Base-by-base conservation (phyloP, 2,329 filamentous ascomycete species). In the Juglanconis sp. region DNA sequence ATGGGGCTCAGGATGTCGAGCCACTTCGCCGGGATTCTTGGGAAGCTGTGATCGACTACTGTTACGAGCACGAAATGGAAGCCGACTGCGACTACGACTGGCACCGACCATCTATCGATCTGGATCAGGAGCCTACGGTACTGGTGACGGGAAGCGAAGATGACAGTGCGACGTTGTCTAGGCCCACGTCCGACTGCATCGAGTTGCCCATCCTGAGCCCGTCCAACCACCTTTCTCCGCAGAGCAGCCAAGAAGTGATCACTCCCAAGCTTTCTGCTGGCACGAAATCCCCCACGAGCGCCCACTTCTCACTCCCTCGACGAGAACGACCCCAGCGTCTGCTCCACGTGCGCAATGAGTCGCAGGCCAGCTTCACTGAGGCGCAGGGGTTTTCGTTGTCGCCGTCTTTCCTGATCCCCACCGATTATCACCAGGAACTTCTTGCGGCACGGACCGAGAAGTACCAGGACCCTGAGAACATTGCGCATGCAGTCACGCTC, bases 11-110 rank as follows among this genome's bases (percentile, higher is more conserved):
- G 3, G 65, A 57, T 13, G 67, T 67, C n/a, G 72, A 76, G 3
- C 57, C 63, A 3, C 63, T 73, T n/a, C 66, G 70, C 30, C 72
- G 73, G 7, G 79, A 81, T 65, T 86, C 76, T 65, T 89, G 87
- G 87, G 87, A 89, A 67, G 85, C 87, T 56, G 85, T 85, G 63
- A 88, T 89, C 63, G 87, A 89, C 68, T 89, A 88, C 71, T 88
- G 84, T 68, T 89, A 89, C 67, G 86, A 88, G 65, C 84, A 89
- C 66, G 86, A 86, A 65, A 85, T 81, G 11, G 87, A 89, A 69
- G 86, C 85, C 7, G 78, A 88, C 70, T 88, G 84, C 68, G 81
- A 88, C 63, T 88, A 87, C 65, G 81, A 86, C 49, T 88, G 86
- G 86, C 83, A 86, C 60, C 80, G 82, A 15, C 75, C 79, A 3